A percentile compares a stretch with the other conserved stretches of the same genome.
phyloP scores from a whole-genome alignment of 2,329 filamentous ascomycete species.

The Aspergillus sp. region DNA sequence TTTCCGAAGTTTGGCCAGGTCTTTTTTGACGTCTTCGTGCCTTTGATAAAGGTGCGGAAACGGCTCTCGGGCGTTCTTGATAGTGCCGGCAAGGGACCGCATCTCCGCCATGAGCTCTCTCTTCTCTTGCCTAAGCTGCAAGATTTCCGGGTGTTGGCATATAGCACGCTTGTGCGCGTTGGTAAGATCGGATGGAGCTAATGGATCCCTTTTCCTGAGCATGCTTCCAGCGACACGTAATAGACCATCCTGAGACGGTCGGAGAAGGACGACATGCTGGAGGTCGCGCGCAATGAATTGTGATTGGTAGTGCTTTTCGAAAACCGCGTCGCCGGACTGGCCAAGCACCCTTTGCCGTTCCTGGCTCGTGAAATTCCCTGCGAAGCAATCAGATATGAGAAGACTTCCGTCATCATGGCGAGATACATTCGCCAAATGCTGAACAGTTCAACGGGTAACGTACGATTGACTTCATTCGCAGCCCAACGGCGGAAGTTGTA shows the following conservation, averaged over 20 bases:
- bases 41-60: constrained; percentile 25
- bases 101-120: constrained; percentile 23
- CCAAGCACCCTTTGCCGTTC: constrained; percentile 27
- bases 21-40: constrained; percentile 20
- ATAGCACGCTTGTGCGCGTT: constrained; percentile 20
- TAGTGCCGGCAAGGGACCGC: constrained; percentile 22
- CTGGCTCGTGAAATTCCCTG: constrained; percentile 28
- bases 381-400: constrained; percentile 11
- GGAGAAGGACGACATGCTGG: constrained; percentile 28
- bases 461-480: constrained; percentile 30
- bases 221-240: constrained; percentile 17
- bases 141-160: constrained; percentile 19
- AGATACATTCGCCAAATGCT: not conserved
- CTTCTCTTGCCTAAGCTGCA: constrained; percentile 26
- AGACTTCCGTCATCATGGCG: not conserved
- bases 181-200: constrained; percentile 22
- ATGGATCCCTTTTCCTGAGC: no score
- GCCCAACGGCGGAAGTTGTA: constrained; percentile 29
- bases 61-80: constrained; percentile 18
- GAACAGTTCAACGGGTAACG: constrained; percentile 8
- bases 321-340: constrained; percentile 24
- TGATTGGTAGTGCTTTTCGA: constrained; percentile 29
- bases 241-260: constrained; percentile 24
- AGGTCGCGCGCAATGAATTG: constrained; percentile 27
- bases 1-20: constrained; percentile 23